Base-by-base conservation (phyloP, 495 filamentous ascomycete species). In the Penicillium herquei region DNA sequence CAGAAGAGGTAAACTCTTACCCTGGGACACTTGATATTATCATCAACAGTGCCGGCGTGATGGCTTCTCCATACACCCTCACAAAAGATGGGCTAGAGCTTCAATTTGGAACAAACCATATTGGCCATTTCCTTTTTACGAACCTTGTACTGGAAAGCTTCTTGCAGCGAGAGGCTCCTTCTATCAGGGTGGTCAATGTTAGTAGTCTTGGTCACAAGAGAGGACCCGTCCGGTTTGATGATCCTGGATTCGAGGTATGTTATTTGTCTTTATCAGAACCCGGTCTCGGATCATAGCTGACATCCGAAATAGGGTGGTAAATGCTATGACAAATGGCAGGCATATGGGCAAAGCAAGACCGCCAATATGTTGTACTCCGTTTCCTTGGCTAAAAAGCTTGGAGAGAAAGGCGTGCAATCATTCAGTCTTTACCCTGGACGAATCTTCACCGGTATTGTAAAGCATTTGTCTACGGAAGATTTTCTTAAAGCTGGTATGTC, bases 31-130 rank as follows among this genome's bases (percentile, higher is more conserved):
- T 89, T 39, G 81, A 89, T 64, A 80, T 87, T 17, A 59, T 89
- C 6, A 82, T 89, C 67, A 86, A 70, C 46, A 75, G 73, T 45
- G 85, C 87, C 8, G 86, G 81, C 5, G 77, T 88, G 49, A 88
- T 89, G 85, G 72, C 75, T 18, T 44, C 77, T 32, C 69, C 70
- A 62, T 59, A 63, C 47, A 63, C 66, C 8, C 59, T 62, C 50
- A 81, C 65, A 50, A 68, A 57, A 18, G 75, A 78, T 16, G 74
- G 74, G 0, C 58, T 80, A 39, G 84, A 88, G 61, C 56, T 63
- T 16, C 83, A 87, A 50, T 74, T 87, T 17, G 82, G 70, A 1
- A 71, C 73, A 1, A 84, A 82, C 64, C 77, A 86, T 61, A 55
- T 87, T 6, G 80, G 81, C 17, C 81, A 80, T 44, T 87, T 86